Percentiles rank a stretch among this genome's conserved stretches.
phyloP scores from a whole-genome alignment of 1,284 basidiomycete species.

The Ganoderma sinense region DNA sequence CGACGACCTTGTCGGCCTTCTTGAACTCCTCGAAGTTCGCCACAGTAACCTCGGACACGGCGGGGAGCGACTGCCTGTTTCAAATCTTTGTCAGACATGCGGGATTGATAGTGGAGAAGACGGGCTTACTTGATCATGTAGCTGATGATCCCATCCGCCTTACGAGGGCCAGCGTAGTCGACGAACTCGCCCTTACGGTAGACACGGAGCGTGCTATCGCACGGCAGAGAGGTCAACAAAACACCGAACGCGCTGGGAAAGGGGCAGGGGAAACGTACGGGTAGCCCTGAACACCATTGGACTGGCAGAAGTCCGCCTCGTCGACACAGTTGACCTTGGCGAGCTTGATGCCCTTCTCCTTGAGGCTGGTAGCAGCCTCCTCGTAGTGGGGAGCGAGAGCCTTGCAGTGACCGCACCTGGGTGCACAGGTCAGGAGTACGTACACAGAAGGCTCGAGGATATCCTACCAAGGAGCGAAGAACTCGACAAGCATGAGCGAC shows the following conservation, averaged over 20 bases:
- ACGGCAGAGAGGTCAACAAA: too few species aligned
- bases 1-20: slow-evolving; percentile 90
- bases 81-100: background rate
- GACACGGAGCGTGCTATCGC: slow-evolving; percentile 81
- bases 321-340: slow-evolving; percentile 98
- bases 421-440: slow-evolving; percentile 12
- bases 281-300: slow-evolving; percentile 90
- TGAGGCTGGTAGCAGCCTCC: slow-evolving; percentile 93
- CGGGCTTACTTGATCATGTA: slow-evolving; percentile 94
- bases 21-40: slow-evolving; percentile 88
- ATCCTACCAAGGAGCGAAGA: slow-evolving; percentile 88
- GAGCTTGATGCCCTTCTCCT: slow-evolving; percentile 89
- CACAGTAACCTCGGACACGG: slow-evolving; percentile 83
- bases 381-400: slow-evolving; percentile 95
- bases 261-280: slow-evolving; percentile 66
- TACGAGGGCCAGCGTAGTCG: slow-evolving; percentile 90
- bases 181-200: slow-evolving; percentile 86
- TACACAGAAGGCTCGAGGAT: slow-evolving; percentile 2
- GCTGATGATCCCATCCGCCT: slow-evolving; percentile 95
- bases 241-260: too few species aligned
- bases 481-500: slow-evolving; percentile 91
- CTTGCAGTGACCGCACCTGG: slow-evolving; percentile 92
- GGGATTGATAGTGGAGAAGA: slow-evolving; percentile 21
- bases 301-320: slow-evolving; percentile 85
- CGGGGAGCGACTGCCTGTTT: slow-evolving; percentile 91